Evolutionary conservation across 495 filamentous ascomycete species (phyloP).

Genomic region (Talaromyces liani): DNA sequence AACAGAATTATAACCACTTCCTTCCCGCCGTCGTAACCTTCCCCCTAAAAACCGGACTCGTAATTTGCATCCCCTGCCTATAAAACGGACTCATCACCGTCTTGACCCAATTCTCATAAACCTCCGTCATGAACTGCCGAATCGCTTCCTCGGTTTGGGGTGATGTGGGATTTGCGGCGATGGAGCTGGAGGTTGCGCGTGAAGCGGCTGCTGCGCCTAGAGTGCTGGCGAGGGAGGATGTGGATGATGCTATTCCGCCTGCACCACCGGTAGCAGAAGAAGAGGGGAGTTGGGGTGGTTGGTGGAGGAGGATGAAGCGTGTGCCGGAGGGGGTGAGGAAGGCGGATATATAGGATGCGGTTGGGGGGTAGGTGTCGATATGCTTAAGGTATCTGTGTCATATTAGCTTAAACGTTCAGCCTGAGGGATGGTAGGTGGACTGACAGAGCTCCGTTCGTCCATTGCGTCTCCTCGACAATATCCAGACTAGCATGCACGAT

Average conservation of each 20-base stretch:
- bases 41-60: constrained; percentile 73
- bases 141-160: constrained; percentile 92
- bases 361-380: constrained; percentile 79
- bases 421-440: constrained; percentile 12
- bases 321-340: constrained; percentile 71
- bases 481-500: constrained; percentile 88
- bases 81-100: constrained; percentile 98
- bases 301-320: constrained; percentile 83
- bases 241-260: constrained; percentile 5
- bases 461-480: constrained; percentile 92
- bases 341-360: constrained; percentile 77
- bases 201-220: constrained; percentile 23
- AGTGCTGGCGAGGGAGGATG: constrained; percentile 15
- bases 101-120: constrained; percentile 93
- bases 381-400: constrained; percentile 82
- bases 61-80: constrained; percentile 68
- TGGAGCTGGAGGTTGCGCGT: constrained; percentile 51
- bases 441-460: constrained; percentile 74
- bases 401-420: neutral
- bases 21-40: constrained; percentile 80
- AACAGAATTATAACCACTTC: constrained; percentile 67
- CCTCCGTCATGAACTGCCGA: constrained; percentile 83
- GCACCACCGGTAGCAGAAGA: constrained; percentile 16
- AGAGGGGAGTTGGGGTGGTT: constrained; percentile 46
- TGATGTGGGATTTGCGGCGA: constrained; percentile 73